phyloP scores from a whole-genome alignment of 148 eudicot genomes.

The Vaccinium macrocarpon region DNA sequence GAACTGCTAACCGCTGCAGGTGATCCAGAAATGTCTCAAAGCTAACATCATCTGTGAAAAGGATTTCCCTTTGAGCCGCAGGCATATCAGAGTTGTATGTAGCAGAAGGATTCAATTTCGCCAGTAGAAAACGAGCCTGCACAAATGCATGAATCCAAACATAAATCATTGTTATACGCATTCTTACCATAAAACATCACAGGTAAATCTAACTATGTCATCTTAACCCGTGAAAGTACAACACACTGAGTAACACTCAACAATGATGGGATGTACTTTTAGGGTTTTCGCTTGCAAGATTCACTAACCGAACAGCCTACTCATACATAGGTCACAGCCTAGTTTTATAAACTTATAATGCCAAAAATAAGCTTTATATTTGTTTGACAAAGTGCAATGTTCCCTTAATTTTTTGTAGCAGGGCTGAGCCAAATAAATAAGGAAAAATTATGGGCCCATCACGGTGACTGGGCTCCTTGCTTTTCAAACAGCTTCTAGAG shows the following conservation, averaged over 20 bases:
- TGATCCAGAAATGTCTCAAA: constrained; percentile 89
- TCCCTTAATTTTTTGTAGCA: not conserved
- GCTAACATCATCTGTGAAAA: constrained; percentile 95
- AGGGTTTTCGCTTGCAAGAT: not conserved
- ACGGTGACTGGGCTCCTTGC: not conserved
- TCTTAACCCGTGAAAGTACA: not conserved
- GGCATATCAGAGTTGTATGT: constrained; percentile 76
- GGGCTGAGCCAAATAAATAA: not conserved
- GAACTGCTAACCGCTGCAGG: constrained; percentile 85
- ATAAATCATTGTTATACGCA: not conserved
- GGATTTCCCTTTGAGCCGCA: constrained; percentile 78
- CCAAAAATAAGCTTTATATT: not conserved
- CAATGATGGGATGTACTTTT: not conserved
- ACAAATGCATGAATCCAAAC: constrained; percentile 9
- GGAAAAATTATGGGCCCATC: not conserved
- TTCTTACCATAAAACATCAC: not conserved
- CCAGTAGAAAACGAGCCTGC: constrained; percentile 97
- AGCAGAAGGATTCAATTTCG: constrained; percentile 92
- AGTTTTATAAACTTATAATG: too few species aligned
- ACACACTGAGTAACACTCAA: not conserved
- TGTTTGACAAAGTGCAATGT: not conserved
- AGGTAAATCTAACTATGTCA: not conserved
- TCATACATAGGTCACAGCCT: too few species aligned
- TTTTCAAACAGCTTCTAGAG: not conserved
- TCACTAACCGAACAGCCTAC: too few species aligned